Base-by-base conservation (phyloP, 768 basidiomycete genomes). In the Lactarius sanguifluus region DNA sequence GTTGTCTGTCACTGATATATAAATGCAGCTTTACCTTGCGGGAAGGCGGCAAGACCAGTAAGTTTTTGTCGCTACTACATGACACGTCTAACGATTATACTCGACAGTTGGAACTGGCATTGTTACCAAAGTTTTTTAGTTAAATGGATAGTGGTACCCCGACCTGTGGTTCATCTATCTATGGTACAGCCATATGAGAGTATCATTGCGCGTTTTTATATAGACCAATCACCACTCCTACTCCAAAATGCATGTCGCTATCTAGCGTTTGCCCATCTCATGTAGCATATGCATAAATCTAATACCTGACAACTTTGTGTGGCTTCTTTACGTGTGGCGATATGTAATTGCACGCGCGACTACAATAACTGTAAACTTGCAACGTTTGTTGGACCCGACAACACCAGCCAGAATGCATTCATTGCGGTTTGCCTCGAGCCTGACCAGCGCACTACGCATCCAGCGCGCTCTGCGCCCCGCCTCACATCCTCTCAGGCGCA, bases 11-110 rank as follows among this genome's bases (percentile, higher is more conserved):
- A 55, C 68, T 70, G 59, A 71, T 67, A 38, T 12, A 54, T 38
- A 50, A 47, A 5, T 41, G 5, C 52, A 82, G 82, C 60, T 97
- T 98, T 80, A 98, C 96, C 30, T 85, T 97, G 66, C 90, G 95
- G 71, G 95, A 97, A 77, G 95, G 94, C 71, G 92, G 94, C 74
- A 96, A 88, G 81, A 98, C 96, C 12, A 84, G 92, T 93, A 72
- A 79, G 88, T 76, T 34, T 54, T 61, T 76, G 36, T 70, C 71
- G 23, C 20, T 59, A 47, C 25, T n/a, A n/a, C 41, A 50, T 20
- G 6, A 57, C 5, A 58, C 57, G 28, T 56, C 64, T 62, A 40
- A 20, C 47, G 36, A 57, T 16, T 65, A 40, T 61, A 50, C 32
- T 36, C 6, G 6, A 12, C 70, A 93, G 92, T 98, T 74, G 96